Evolutionary conservation across 192 early-diverging fungal species (phyloP).

Genomic region (Kickxella alabastrina): DNA sequence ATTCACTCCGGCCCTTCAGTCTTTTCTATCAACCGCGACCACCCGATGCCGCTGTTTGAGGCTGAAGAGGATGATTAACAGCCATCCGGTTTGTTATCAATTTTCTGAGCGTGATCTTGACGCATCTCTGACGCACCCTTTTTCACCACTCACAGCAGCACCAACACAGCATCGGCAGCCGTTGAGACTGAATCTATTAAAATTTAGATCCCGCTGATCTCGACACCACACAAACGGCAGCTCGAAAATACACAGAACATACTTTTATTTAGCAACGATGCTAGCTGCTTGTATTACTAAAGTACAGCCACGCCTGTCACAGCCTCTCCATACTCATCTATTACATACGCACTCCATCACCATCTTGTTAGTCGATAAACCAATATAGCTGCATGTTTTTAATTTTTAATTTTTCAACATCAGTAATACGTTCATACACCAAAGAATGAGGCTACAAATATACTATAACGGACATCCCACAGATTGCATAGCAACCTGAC

Average conservation of each 20-base stretch:
- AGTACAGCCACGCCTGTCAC: neutral
- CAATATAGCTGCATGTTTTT: no score
- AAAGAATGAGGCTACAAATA: no score
- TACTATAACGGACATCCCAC: no score
- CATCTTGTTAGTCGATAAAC: conserved; percentile 7
- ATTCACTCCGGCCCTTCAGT: conserved; percentile 2
- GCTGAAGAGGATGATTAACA: conserved; percentile 1
- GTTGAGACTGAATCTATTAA: no score
- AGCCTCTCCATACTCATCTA: neutral
- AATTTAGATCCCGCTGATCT: no score
- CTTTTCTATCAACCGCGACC: conserved; percentile 1
- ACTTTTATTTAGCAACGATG: no score
- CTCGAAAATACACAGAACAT: no score
- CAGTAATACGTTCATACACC: no score
- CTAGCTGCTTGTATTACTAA: neutral
- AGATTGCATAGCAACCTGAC: no score
- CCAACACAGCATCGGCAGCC: neutral
- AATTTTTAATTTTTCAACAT: neutral
- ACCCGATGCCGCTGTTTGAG: conserved; percentile 4
- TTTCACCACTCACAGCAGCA: neutral
- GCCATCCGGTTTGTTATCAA: no score
- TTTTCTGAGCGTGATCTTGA: no score
- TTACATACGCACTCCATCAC: neutral
- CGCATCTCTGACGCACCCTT: neutral
- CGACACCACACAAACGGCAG: no score